phyloP scores from a whole-genome alignment of 2,329 filamentous ascomycete genomes.

The Aspergillus hiratsukae region DNA sequence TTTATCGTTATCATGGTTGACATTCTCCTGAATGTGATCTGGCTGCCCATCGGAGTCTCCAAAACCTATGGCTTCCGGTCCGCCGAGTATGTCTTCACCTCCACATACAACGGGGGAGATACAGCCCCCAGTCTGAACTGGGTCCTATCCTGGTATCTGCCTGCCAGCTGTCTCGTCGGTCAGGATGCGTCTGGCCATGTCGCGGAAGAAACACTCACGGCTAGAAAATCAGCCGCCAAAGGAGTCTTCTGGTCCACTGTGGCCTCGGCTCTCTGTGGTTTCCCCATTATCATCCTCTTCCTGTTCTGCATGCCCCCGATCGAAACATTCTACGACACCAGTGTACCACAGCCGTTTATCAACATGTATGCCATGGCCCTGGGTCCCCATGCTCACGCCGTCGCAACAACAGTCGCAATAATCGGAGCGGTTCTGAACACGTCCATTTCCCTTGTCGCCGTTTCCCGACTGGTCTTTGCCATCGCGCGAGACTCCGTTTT shows the following conservation, averaged over 20 bases:
- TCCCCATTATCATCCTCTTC: constrained; percentile 27
- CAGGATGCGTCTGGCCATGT: constrained; percentile 28
- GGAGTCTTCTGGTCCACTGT: too few relatives aligned
- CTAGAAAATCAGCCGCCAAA: too few relatives aligned
- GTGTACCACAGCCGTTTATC: constrained; percentile 22
- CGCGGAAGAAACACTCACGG: constrained; percentile 19
- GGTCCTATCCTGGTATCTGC: constrained; percentile 26
- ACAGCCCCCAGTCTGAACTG: constrained; percentile 24
- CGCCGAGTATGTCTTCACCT: too few relatives aligned
- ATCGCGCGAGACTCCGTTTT: constrained; percentile 56
- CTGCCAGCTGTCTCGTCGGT: constrained; percentile 24
- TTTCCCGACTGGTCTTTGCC: constrained; percentile 54
- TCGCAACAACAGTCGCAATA: too few relatives aligned
- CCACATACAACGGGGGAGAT: constrained; percentile 2
- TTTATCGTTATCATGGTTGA: too few relatives aligned
- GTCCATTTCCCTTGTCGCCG: constrained; percentile 51
- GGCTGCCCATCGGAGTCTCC: too few relatives aligned
- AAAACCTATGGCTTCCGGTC: too few relatives aligned
- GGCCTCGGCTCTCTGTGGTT: constrained; percentile 7
- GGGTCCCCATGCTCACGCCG: too few relatives aligned
- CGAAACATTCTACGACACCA: constrained; percentile 26
- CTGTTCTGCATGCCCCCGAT: constrained; percentile 29
- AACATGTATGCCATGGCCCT: too few relatives aligned
- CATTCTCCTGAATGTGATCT: too few relatives aligned
- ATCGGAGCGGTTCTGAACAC: constrained; percentile 35